Evolutionary conservation across 2,329 filamentous ascomycete species (phyloP), one percentile per base, ranked within the genome.

Genomic region (Microdochium trichocladiopsis): DNA sequence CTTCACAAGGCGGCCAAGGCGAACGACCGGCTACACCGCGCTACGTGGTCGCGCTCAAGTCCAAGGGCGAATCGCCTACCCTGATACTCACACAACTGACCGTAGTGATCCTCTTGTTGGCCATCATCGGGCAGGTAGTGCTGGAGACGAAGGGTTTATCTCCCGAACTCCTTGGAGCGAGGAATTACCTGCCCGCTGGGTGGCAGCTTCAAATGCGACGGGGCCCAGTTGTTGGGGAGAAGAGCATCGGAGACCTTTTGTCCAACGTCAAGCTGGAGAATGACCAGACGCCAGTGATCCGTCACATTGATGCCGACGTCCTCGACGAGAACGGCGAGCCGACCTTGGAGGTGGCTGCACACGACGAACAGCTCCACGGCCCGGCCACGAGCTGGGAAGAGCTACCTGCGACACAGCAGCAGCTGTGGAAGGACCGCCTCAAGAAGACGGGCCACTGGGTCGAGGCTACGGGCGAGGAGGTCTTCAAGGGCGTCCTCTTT

Each of bases 401-500:
- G 54, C 69, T 95, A 47, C 73, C 74, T 5, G 72, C 77, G 12
- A 69, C 79, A 51, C 81, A 92, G 66, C 80, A 81, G 65, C 70
- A 74, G 50, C 71, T 74, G 18, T 95, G 90, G 90, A 90, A 83
- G 70, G 69, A 79, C 58, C 80, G 78, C 63, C 75, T 95, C 33
- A 74, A 75, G 52, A 76, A 84, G 51, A 84, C 88, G 0, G 90
- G 90, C 0, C 82, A 90, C 57, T 95, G 89, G 90, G 80, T 81
- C n/a, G 83, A 86, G 63, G 77, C 82, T 36, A 88, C 93, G 75
- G 88, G 88, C 2, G 89, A 93, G 72, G 77, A 75, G 10, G 80
- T 94, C 25, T 79, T 95, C 59, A 83, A 85, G 69, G 87, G 88
- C 2, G 80, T 95, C 28, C 72, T 95, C 56, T 95, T 95, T 69